Evolutionary conservation across 1,284 basidiomycete species (phyloP).

Genomic region (Fomitopsis palustris): DNA sequence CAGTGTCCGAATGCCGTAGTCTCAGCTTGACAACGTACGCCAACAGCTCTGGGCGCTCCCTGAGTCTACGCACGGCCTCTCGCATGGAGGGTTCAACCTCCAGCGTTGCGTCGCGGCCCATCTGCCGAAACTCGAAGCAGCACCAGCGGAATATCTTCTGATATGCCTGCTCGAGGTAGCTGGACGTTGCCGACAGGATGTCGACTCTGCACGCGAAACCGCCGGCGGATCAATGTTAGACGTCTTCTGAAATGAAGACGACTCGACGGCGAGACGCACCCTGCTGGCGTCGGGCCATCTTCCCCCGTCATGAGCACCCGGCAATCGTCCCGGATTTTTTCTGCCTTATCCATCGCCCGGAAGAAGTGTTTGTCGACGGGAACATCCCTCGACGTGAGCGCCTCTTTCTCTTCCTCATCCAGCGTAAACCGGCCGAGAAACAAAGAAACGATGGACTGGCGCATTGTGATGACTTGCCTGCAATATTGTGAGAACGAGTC

Average conservation of each 20-base stretch:
- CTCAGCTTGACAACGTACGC: conserved; percentile 44
- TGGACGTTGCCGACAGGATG: conserved; percentile 81
- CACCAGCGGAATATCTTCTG: conserved; percentile 88
- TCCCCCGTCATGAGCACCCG: conserved; percentile 87
- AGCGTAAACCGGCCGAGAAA: conserved; percentile 89
- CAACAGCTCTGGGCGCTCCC: conserved; percentile 75
- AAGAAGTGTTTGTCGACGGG: conserved; percentile 76
- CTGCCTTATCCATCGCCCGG: conserved; percentile 82
- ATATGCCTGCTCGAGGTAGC: conserved; percentile 85
- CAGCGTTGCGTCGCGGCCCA: conserved; percentile 72
- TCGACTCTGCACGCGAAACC: conserved; percentile 56
- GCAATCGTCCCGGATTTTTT: conserved; percentile 82
- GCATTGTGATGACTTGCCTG: conserved; percentile 66
- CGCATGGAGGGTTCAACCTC: conserved; percentile 75
- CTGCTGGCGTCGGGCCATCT: conserved; percentile 74
- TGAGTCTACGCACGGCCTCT: conserved; percentile 73
- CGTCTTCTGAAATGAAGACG: neutral
- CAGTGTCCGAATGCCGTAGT: neutral
- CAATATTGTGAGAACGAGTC: conserved; percentile 5
- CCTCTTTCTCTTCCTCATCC: conserved; percentile 65
- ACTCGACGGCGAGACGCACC: conserved; percentile 44
- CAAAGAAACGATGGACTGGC: conserved; percentile 71
- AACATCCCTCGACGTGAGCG: conserved; percentile 77
- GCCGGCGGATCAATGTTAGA: conserved; percentile 6
- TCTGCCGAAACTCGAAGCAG: conserved; percentile 82